Base-by-base conservation (phyloP, 2,329 filamentous ascomycete species). In the Rhynchosporium secalis region DNA sequence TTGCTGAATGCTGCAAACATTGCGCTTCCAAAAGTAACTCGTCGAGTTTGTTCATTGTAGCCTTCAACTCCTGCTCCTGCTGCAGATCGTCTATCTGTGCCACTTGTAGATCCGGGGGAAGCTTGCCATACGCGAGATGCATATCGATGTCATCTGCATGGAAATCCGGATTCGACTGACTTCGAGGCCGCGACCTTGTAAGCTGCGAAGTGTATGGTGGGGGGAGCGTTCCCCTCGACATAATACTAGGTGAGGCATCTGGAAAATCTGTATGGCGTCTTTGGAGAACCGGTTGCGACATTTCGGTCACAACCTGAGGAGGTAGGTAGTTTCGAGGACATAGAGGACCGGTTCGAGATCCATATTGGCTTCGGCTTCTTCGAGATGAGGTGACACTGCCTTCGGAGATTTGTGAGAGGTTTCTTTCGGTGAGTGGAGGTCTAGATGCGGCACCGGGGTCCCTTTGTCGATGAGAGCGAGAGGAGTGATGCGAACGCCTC, bases 61-160 rank as follows among this genome's bases (percentile, higher is more conserved):
- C 83, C 67, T 86, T 83, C 56, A 91, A 79, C 62, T 87, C 85
- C 12, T 78, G 76, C 43, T 89, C 81, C 46, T 83, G 78, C 43
- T 58, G 47, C 47, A 43, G 28, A n/a, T 60, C 56, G 38, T 59
- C 55, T 31, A 43, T 48, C 31, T 55, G 10, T 4, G 56, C 57
- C 12, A 46, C n/a, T 49, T 58, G 55, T 26, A 91, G 76, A 70
- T 92, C 85, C 61, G 90, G 86, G 1, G 90, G 90, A 0, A 95
- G 80, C 58, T 91, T 87, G 63, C 94, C 94, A 71, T 97, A 98
- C 7, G 94, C 94, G 7, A 98, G 81, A 73, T 96, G 83, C 90
- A 96, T 92, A 72, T 97, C 94, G 69, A 96, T 87, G 60, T 86
- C 80, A 12, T 73, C 69, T 12, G 60, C 57, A 33, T 69, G 65